phyloP scores from a whole-genome alignment of 2,329 filamentous ascomycete species.

The Colletotrichum limetticola region DNA sequence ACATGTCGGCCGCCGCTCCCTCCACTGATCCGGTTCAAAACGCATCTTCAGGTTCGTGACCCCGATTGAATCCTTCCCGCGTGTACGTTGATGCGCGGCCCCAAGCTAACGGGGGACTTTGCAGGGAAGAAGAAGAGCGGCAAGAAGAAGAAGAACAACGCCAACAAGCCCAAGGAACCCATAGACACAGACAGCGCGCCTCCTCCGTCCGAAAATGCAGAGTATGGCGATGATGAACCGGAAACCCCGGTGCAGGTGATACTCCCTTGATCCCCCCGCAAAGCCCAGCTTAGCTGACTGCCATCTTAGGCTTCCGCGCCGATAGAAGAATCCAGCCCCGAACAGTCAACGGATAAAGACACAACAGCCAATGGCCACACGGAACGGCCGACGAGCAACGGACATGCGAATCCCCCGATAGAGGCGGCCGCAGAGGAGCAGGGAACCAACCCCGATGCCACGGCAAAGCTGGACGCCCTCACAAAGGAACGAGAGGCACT shows the following conservation, averaged over 20 bases:
- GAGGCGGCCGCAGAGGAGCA: constrained; percentile 35
- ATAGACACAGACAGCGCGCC: constrained; percentile 47
- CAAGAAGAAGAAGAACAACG: constrained; percentile 70
- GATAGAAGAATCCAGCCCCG: constrained; percentile 43
- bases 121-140: constrained; percentile 67
- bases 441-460: constrained; percentile 49
- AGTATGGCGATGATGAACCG: constrained; percentile 57
- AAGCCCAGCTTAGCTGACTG: constrained; percentile 34
- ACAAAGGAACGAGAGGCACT: constrained; percentile 84
- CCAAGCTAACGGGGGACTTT: constrained; percentile 18
- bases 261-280: constrained; percentile 14
- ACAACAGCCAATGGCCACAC: constrained; percentile 36
- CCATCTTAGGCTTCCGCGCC: constrained; percentile 35
- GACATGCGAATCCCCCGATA: constrained; percentile 49
- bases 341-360: constrained; percentile 39
- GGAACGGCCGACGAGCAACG: constrained; percentile 45
- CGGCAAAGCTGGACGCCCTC: constrained; percentile 76
- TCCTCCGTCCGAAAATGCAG: constrained; percentile 44
- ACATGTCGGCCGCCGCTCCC: constrained; percentile 44
- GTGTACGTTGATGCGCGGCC: constrained; percentile 5
- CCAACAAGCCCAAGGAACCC: constrained; percentile 57
- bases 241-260: constrained; percentile 50
- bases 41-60: constrained; percentile 41
- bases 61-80: constrained; percentile 16
- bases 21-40: constrained; percentile 40